Base-by-base conservation (phyloP, 495 filamentous ascomycete genomes). In the Xylaria grammica region DNA sequence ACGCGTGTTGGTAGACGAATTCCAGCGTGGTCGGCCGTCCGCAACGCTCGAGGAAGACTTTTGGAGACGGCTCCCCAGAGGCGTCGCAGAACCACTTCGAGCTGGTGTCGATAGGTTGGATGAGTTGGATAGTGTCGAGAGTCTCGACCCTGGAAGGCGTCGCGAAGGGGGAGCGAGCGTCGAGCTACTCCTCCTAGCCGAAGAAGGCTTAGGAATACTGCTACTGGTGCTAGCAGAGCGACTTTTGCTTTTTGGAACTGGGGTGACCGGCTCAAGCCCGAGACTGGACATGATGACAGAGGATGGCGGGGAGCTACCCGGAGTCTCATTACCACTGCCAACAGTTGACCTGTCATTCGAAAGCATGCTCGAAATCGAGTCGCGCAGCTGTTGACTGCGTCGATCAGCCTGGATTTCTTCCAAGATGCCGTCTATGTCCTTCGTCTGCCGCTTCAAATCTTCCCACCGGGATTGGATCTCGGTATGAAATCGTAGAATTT, bases 351-450 rank as follows among this genome's bases (percentile, higher is more conserved):
- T 87, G 71, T 97, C 95, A 66, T 91, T 90, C 0, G 94, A 96
- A 19, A 95, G 77, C 66, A 97, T 91, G 68, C 89, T 97, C 3
- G 94, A 97, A 58, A 98, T 90, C 0, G 94, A 98, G 74, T 98
- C 95, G 32, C 95, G 88, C 57, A 97, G 82, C 63, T 90, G 91
- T 71, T 95, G 91, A 32, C 81, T 85, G 55, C 81, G 81, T 67
- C 86, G 84, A 46, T 90, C 86, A 19, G 80, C 73, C 48, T 88
- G 82, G 4, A 94, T 78, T 54, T 97, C 91, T 51, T 94, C 90
- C 27, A 97, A 71, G 17, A 83, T 80, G 20, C 82, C 60, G 76
- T 96, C 90, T 80, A 95, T 86, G 15, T 92, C 89, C 38, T 78
- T 83, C 77, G 95, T 92, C 60, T 90, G 85, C 8, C 86, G 84